Base-by-base conservation (phyloP, 495 filamentous ascomycete genomes). In the Hamigera avellanea region DNA sequence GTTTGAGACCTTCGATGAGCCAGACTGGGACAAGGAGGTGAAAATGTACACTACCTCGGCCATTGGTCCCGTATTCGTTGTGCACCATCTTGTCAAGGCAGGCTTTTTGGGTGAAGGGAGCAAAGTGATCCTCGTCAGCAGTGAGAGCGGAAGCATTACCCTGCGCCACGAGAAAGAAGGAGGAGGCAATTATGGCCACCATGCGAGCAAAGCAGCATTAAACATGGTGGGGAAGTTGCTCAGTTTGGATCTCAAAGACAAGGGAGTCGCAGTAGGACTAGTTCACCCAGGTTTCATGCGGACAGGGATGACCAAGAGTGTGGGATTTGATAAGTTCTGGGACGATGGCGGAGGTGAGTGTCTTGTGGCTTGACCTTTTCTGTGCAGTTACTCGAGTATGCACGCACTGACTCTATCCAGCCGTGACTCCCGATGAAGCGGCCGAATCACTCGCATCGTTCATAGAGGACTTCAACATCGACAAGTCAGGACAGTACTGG, bases 191-290 rank as follows among this genome's bases (percentile, higher is more conserved):
- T 84, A 75, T 49, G 80, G 69, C 2, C 79, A 84, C 49, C 80
- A 86, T 65, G 81, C 68, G 0, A 76, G 70, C 56, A 84, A 86
- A 48, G 67, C 77, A 3, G 81, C 80, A 3, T 51, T 79, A 37
- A 86, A 84, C 51, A 86, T 86, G 81, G 75, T 76, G 3, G 81
- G 78, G 3, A 80, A 79, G 47, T 60, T 86, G 30, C 52, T 86
- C 23, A 75, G 71, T 44, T 52, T 82, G 42, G 80, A 86, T 50
- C 53, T 86, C 14, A 76, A 78, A 51, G 63, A 70, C 0, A 60
- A 75, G 28, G 73, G 67, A 0, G 67, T 86, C 33, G 66, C 77
- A 2, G 73, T 86, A 7, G 76, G 69, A 5, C 58, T 83, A 34
- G 65, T 84, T 14, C 80, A 86, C 53, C 80, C 81, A 3, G 78